Conservation (phyloP, 2,329 filamentous ascomycete species). For the Xylariaceae sp. region DNA sequence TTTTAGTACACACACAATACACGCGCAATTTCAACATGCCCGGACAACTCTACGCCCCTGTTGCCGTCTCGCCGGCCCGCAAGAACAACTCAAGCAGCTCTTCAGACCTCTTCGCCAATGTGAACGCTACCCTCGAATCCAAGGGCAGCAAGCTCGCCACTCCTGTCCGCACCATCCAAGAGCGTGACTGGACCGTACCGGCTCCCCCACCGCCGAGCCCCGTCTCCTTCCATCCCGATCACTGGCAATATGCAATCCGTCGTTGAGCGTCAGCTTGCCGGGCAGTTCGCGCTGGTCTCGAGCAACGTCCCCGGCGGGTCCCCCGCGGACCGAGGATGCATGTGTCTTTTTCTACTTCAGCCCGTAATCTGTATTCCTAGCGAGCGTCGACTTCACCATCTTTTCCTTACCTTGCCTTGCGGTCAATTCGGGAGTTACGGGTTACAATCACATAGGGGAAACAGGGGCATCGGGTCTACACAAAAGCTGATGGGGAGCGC, state of each 20-base stretch:
- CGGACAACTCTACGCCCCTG: slow-evolving; percentile 41
- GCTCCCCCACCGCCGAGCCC: slow-evolving; percentile 62
- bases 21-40: slow-evolving; percentile 35
- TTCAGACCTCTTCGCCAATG: slow-evolving; percentile 51
- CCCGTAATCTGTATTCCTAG: slow-evolving; percentile 25
- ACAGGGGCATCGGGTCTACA: slow-evolving; percentile 27
- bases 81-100: slow-evolving; percentile 40
- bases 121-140: slow-evolving; percentile 48
- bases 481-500: slow-evolving; percentile 22
- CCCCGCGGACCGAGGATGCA: not conserved
- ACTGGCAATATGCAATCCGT: slow-evolving; percentile 44
- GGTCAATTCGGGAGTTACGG: slow-evolving; percentile 24
- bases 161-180: slow-evolving; percentile 48
- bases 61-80: slow-evolving; percentile 45
- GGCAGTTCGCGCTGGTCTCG: too few relatives aligned
- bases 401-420: slow-evolving; percentile 10
- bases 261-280: slow-evolving; percentile 22
- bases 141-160: slow-evolving; percentile 39
- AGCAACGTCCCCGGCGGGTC: too few relatives aligned
- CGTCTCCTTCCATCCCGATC: slow-evolving; percentile 56
- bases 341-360: slow-evolving; percentile 14
- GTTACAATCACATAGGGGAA: slow-evolving; percentile 21
- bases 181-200: slow-evolving; percentile 61
- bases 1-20: not conserved
- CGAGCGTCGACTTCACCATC: slow-evolving; percentile 11